Evolutionary conservation across 306 rosid species (phyloP).

Genomic region (Corylus americana): DNA sequence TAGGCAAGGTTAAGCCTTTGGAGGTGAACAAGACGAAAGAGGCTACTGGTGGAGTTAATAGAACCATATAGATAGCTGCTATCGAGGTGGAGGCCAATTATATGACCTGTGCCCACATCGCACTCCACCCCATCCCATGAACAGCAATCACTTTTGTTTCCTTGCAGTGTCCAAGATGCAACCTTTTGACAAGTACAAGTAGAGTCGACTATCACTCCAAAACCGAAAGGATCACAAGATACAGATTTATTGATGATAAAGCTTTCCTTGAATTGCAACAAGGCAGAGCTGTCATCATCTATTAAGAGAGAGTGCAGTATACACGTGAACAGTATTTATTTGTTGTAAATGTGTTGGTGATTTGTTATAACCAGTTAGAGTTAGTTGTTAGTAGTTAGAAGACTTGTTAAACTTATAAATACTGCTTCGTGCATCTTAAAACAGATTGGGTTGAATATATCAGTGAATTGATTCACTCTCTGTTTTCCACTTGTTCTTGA

Average conservation of each 20-base stretch:
- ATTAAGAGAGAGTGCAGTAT: no score
- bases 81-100: neutral
- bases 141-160: neutral
- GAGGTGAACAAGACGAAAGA: neutral
- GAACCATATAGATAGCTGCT: neutral
- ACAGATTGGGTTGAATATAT: no score
- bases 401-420: no score
- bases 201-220: no score
- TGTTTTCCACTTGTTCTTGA: no score
- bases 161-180: neutral
- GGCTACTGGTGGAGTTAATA: neutral
- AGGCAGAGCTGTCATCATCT: neutral
- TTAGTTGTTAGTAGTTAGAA: no score
- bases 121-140: neutral
- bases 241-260: neutral
- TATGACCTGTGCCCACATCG: neutral
- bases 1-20: neutral
- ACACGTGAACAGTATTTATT: no score
- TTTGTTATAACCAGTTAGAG: no score
- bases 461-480: no score
- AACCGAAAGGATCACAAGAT: no score
- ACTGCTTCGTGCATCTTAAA: no score
- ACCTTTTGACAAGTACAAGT: neutral
- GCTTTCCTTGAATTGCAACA: slow-evolving; percentile 8
- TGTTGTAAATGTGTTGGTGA: no score